These are phyloP conservation scores for Fistulifera solaris DNA, from an alignment of 108 stramenopile genomes.

Conservation along the genomic window DNA sequence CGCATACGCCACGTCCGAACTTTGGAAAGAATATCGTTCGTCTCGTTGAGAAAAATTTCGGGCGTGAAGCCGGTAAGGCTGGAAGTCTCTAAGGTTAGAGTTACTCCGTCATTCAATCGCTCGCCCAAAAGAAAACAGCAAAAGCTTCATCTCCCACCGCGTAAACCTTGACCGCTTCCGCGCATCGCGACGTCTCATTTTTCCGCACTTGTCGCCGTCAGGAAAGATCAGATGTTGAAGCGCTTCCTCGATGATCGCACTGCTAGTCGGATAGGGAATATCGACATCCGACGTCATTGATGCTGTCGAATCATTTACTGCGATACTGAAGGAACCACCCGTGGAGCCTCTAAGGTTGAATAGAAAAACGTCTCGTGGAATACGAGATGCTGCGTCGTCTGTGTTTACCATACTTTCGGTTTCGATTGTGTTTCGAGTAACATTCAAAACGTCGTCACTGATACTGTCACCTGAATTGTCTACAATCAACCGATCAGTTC, in stretches of 20 bases:
- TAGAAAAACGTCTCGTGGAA: background rate
- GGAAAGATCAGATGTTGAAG: slow-evolving; percentile 4
- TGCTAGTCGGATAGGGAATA: slow-evolving; percentile 9
- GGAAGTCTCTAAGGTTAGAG: slow-evolving; percentile 1
- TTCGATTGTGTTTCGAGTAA: slow-evolving; percentile 21
- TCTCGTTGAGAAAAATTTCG: slow-evolving; percentile 20
- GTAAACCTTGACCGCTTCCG: slow-evolving; percentile 14
- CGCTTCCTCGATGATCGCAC: background rate
- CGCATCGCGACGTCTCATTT: slow-evolving; percentile 10
- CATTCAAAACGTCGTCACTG: slow-evolving; percentile 17
- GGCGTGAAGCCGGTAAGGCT: background rate
- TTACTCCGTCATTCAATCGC: slow-evolving; percentile 18
- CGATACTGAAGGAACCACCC: slow-evolving; percentile 11
- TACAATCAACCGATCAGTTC: slow-evolving; percentile 13
- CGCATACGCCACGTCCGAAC: slow-evolving; percentile 9
- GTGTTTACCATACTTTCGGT: slow-evolving; percentile 17
- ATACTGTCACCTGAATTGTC: slow-evolving; percentile 12
- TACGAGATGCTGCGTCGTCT: background rate
- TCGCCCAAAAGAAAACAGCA: slow-evolving; percentile 25
- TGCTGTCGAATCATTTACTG: slow-evolving; percentile 5
- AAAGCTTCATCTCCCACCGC: slow-evolving; percentile 11
- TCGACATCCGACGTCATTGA: background rate
- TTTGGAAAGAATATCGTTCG: slow-evolving; percentile 18
- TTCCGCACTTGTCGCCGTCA: background rate
- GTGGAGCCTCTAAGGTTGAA: slow-evolving; percentile 17